Evolutionary conservation across 2,329 filamentous ascomycete genomes (phyloP), one percentile per base, ranked within the genome.

Genomic region (Hypoxylon sp.): DNA sequence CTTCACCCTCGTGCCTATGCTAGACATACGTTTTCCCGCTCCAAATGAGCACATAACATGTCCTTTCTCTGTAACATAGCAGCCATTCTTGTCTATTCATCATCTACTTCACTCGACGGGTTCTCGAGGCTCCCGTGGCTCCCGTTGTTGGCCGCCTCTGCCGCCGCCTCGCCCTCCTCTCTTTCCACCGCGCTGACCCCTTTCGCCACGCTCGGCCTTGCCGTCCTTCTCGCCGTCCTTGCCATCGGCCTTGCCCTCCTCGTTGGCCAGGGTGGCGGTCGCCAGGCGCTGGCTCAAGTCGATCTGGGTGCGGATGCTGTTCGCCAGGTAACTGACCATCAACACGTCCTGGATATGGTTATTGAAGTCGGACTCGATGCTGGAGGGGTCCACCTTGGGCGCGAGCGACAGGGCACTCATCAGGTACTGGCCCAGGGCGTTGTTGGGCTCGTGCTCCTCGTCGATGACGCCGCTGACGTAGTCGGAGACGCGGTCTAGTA

Each of bases 271-370:
- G 75, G 87, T 87, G 71, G 91, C 89, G n/a, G 90, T 96, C 59
- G 95, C 95, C 77, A 99, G 86, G 71, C 95, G 90, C 87, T 98
- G 97, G 72, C 94, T 97, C 65, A 99, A 90, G 78, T 98, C 96
- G 84, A 99, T 98, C 85, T 99, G 96, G 74, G 95, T 98, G 81
- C 95, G 93, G 83, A 98, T 97, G 73, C 94, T 98, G 87, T 98
- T 99, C 80, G 96, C 94, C 72, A 99, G 88, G 85, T 99, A 99
- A 74, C 94, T 97, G 76, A 99, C 94, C 81, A 98, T 94, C 73
- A 99, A 90, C 68, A 99, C 94, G 81, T 99, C 96, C 85, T 99
- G 96, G 82, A 99, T 94, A 85, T 99, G 96, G 86, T 97, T 97
- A 89, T 99, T 99, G 89, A 99, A 99, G 85, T 98, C 94, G 79